Conservation (phyloP, 495 filamentous ascomycete species). For the Podospora conica region DNA sequence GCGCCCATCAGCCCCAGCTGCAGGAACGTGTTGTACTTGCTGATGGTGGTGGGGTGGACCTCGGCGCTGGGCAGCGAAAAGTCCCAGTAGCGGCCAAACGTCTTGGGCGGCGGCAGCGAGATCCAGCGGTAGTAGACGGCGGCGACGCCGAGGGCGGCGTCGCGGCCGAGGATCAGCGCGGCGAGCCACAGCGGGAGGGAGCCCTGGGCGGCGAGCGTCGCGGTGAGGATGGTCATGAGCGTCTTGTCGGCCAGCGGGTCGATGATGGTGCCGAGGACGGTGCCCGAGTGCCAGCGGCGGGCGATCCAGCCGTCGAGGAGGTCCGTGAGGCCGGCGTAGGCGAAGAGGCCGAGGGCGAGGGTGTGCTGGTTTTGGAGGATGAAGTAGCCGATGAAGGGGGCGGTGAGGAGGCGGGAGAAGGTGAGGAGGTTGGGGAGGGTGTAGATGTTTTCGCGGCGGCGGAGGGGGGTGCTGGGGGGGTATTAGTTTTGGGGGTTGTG, state of each 20-base stretch:
- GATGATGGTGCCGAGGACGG: conserved; percentile 92
- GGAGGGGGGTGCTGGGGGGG: background rate
- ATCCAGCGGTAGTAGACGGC: conserved; percentile 96
- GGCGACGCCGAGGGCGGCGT: conserved; percentile 76
- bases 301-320: conserved; percentile 90
- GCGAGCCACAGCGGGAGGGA: conserved; percentile 87
- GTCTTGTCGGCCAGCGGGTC: conserved; percentile 96
- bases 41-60: conserved; percentile 84
- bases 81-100: conserved; percentile 92
- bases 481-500: background rate
- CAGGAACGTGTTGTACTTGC: conserved; percentile 81
- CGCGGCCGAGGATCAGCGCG: conserved; percentile 80
- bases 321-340: conserved; percentile 87
- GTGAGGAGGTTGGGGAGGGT: conserved; percentile 91
- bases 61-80: conserved; percentile 90
- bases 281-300: conserved; percentile 76
- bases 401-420: conserved; percentile 73
- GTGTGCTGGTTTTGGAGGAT: conserved; percentile 75
- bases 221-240: conserved; percentile 86
- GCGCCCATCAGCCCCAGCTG: conserved; percentile 73
- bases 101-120: conserved; percentile 86
- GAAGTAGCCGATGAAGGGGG: conserved; percentile 83
- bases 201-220: conserved; percentile 74
- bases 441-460: conserved; percentile 75
- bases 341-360: conserved; percentile 75